These are phyloP conservation scores for Coriolopsis trogii DNA, from an alignment of 1,284 basidiomycete genomes.

Conservation along the genomic window DNA sequence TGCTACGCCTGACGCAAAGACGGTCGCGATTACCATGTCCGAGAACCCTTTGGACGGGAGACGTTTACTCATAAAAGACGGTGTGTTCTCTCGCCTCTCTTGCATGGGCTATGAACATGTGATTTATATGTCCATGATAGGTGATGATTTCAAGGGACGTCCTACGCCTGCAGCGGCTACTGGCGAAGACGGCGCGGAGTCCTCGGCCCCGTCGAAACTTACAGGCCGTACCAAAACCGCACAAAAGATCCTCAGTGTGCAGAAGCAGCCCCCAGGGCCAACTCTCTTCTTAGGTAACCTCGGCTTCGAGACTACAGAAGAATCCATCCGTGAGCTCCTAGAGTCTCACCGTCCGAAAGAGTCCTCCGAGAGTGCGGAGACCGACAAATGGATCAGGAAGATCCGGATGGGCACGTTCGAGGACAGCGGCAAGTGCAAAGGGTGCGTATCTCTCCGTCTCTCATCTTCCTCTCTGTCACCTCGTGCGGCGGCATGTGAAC, in stretches of 20 bases:
- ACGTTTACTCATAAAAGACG: constrained; percentile 91
- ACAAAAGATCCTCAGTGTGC: constrained; percentile 78
- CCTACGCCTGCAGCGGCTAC: constrained; percentile 45
- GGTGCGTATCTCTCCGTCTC: constrained; percentile 52
- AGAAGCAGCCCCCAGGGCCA: constrained; percentile 83
- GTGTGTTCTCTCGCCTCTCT: constrained; percentile 43
- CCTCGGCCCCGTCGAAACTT: constrained; percentile 37
- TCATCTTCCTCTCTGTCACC: neutral
- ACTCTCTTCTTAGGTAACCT: constrained; percentile 92
- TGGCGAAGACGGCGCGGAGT: constrained; percentile 29
- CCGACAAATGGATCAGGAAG: constrained; percentile 75
- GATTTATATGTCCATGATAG: constrained; percentile 40
- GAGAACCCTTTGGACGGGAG: constrained; percentile 87
- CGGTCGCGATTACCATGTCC: constrained; percentile 76
- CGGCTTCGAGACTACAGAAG: constrained; percentile 83
- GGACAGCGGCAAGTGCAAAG: constrained; percentile 93
- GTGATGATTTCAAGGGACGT: constrained; percentile 72
- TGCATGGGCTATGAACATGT: too few relatives aligned
- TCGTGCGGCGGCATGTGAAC: neutral
- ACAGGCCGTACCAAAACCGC: constrained; percentile 71
- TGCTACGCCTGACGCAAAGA: constrained; percentile 74
- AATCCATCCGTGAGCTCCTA: constrained; percentile 72
- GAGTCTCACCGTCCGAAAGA: constrained; percentile 58
- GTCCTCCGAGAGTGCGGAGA: constrained; percentile 25
- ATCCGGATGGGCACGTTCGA: constrained; percentile 95